Evolutionary conservation across 768 basidiomycete genomes (phyloP), one percentile per base, ranked within the genome.

Genomic region (Tubosaeta sp.): DNA sequence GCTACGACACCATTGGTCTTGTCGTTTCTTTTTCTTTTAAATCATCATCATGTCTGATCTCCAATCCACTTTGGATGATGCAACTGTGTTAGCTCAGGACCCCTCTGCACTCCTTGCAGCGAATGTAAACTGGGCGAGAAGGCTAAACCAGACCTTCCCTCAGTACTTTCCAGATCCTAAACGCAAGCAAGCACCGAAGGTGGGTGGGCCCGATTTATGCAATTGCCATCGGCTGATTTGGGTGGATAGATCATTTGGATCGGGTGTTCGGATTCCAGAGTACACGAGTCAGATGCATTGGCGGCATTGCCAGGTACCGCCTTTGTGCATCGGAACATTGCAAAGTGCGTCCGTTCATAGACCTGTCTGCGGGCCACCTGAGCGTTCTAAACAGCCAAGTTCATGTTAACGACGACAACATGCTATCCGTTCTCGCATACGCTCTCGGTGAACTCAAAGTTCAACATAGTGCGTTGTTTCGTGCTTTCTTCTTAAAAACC

Each of bases 381-480:
- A 44, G 24, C 16, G 19, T 11, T 24, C 39, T 25, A 6, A 27
- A 32, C 21, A 45, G 44, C n/a, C 44, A 45, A 31, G 44, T 45
- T 13, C 44, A 45, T 12, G 4, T 31, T 6, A 9, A 16, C 13
- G 31, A 45, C 11, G 31, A 27, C 12, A 42, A 8, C 4, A 19
- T 5, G 44, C 6, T 32, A 19, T 32, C 44, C 1, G 24, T 42
- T 16, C 41, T 42, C 11, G 41, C 24, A 2, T 42, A 29, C 25
- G 41, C 25, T 19, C 21, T 45, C 4, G 31, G 14, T 4, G 44
- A 14, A 22, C 44, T 45, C 13, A 21, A 14, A 13, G 31, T 45
- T 10, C 73, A 83, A 66, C 85, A 93, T 74, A 77, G 90, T 90
- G 69, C 24, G 41, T 42, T 27, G 6, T 1, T 27, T 27, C 27